Evolutionary conservation across 2,329 filamentous ascomycete species (phyloP), one percentile per base, ranked within the genome.

Genomic region (Penicillium sclerotiorum): DNA sequence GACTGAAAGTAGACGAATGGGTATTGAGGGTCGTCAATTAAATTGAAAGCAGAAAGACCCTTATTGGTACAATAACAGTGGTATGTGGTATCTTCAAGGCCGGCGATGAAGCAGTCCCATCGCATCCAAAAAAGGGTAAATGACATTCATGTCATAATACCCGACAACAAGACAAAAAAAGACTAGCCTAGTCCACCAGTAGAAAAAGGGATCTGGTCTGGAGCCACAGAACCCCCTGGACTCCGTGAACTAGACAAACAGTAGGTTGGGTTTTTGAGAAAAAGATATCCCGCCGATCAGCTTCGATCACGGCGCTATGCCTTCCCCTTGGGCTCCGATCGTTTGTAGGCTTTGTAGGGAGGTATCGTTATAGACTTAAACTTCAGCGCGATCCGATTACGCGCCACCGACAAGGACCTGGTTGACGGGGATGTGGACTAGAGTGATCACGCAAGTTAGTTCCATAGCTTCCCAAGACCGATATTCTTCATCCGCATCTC

Each of bases 371-470:
- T 18, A 12, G 18, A 21, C 7, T 27, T 38, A 23, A 9, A 21
- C n/a, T n/a, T n/a, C n/a, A n/a, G n/a, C n/a, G 17, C 15, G 30
- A 36, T 17, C 35, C 38, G 22, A 38, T 66, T 68, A 74, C 54
- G 71, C 72, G 62, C 72, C 75, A 60, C 75, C 75, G 55, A 78
- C 75, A 43, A 78, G 68, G 28, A 78, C 74, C 55, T 77, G 77
- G 70, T 78, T 78, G 44, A 78, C 75, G 15, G 75, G 75, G 46
- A 78, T 78, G 55, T 78, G 75, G 63, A 78, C 75, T 78, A 30
- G 4, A 52, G 32, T 28, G 9, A 20, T 15, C 42, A 43, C 21
- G 1, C 25, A 43, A 17, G 37, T 65, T 55, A 66, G 59, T 37
- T 27, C 8, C 2, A 27, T 23, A 9, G 15, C 11, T 13, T 27